phyloP scores from a whole-genome alignment of 805 yeast species.

The Pichia insulana region DNA sequence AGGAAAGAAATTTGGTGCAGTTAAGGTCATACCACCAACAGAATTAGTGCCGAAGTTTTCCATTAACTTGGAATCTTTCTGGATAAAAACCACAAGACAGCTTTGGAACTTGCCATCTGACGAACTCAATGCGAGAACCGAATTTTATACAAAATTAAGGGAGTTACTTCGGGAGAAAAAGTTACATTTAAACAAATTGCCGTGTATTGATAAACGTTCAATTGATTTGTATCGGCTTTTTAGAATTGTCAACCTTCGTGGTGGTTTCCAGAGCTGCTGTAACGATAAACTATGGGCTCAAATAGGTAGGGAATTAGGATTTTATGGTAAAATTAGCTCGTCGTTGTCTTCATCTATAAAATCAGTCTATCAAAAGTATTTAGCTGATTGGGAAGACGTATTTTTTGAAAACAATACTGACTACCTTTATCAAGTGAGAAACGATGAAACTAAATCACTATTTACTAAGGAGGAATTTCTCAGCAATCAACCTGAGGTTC shows the following conservation, averaged over 20 bases:
- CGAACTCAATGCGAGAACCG: constrained; percentile 35
- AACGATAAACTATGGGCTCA: constrained; percentile 71
- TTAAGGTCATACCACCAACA: constrained; percentile 61
- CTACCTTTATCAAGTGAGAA: constrained; percentile 7
- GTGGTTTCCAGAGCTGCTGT: constrained; percentile 61
- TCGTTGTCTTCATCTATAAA: constrained; percentile 62
- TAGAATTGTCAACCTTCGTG: constrained; percentile 50
- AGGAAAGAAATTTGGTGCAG: constrained; percentile 62
- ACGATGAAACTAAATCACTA: constrained; percentile 5
- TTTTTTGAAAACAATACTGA: constrained; percentile 10
- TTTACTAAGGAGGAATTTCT: background rate
- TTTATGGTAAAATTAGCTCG: constrained; percentile 61
- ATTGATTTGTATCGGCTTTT: constrained; percentile 56
- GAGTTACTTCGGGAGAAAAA: constrained; percentile 22
- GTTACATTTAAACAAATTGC: constrained; percentile 35
- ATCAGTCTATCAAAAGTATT: constrained; percentile 43
- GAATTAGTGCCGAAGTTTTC: constrained; percentile 17
- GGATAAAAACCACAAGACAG: constrained; percentile 45
- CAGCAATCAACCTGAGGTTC: constrained; percentile 14
- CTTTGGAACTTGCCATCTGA: constrained; percentile 35
- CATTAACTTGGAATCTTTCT: constrained; percentile 37
- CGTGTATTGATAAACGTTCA: constrained; percentile 57
- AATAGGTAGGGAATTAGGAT: constrained; percentile 73
- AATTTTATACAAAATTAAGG: constrained; percentile 40
- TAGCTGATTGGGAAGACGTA: constrained; percentile 22